Percentiles rank a stretch among this genome's conserved stretches.
Evolutionary conservation across 805 yeast species (phyloP).

Genomic region (Ascoidea rubescens): DNA sequence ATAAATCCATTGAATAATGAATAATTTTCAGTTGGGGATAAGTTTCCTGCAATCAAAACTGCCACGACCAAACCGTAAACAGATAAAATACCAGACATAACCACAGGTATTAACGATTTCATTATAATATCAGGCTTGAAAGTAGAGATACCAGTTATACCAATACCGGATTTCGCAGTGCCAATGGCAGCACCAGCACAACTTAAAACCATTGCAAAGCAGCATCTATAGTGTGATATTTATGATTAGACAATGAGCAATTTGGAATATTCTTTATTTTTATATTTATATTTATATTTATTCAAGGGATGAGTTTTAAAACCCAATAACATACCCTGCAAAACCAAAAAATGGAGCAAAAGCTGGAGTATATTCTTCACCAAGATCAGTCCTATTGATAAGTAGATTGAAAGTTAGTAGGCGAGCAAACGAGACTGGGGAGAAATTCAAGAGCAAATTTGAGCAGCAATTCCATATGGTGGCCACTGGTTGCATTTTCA

Average conservation of each 20-base stretch:
- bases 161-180: constrained; percentile 95
- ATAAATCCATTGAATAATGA: constrained; percentile 92
- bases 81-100: constrained; percentile 94
- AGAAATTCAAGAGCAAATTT: too few species aligned
- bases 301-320: background rate
- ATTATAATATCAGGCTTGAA: constrained; percentile 94
- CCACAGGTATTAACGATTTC: constrained; percentile 93
- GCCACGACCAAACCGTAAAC: constrained; percentile 96
- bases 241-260: constrained; percentile 8
- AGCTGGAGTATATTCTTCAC: constrained; percentile 65
- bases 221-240: constrained; percentile 32
- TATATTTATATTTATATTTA: background rate
- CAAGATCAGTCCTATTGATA: constrained; percentile 23
- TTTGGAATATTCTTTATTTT: background rate
- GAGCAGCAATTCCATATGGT: too few species aligned
- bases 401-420: constrained; percentile 4
- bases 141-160: constrained; percentile 96
- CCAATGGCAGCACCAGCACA: constrained; percentile 99
- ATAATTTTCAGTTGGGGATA: constrained; percentile 66
- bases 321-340: constrained; percentile 48
- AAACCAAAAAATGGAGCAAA: constrained; percentile 97
- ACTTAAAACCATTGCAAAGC: constrained; percentile 79
- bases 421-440: too few species aligned
- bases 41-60: constrained; percentile 78
- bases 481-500: too few species aligned